phyloP scores from a whole-genome alignment of 495 filamentous ascomycete genomes.

The Pyrenula aspistea region DNA sequence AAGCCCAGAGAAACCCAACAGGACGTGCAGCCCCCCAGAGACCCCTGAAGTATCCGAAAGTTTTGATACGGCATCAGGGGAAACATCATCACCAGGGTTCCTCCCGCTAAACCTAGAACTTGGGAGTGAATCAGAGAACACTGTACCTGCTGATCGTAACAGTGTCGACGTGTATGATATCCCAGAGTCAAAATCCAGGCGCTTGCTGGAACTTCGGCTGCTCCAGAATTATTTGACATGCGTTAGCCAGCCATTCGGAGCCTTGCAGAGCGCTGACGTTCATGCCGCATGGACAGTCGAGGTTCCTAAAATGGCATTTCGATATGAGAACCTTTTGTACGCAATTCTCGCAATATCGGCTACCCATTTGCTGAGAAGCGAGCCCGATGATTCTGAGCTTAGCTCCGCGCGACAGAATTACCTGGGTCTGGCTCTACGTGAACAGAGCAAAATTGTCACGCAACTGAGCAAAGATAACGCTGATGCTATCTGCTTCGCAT shows the following conservation, averaged over 20 bases:
- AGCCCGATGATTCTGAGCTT: conserved; percentile 5
- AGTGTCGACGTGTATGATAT: conserved; percentile 8
- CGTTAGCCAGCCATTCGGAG: conserved; percentile 9
- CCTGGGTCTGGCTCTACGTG: conserved; percentile 18
- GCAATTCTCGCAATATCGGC: conserved; percentile 20
- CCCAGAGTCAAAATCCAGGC: conserved; percentile 17
- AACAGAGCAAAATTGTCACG: conserved; percentile 19
- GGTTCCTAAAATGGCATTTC: conserved; percentile 17
- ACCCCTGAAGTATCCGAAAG: not conserved
- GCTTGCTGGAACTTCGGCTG: conserved; percentile 20
- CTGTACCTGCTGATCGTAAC: conserved; percentile 3
- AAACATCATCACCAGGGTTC: conserved; percentile 5
- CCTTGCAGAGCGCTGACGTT: conserved; percentile 2
- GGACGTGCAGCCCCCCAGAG: conserved; percentile 1
- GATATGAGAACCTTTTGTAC: conserved; percentile 22
- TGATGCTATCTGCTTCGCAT: conserved; percentile 16
- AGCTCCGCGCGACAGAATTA: conserved; percentile 17
- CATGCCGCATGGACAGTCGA: conserved; percentile 11
- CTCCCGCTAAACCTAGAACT: not conserved
- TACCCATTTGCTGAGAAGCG: conserved; percentile 9
- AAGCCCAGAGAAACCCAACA: not conserved
- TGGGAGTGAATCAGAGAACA: not conserved
- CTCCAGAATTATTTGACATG: conserved; percentile 21
- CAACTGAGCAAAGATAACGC: conserved; percentile 17
- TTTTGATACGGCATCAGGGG: conserved; percentile 1